phyloP scores from a whole-genome alignment of 208 protist genomes.

The Leishmania aethiopica region DNA sequence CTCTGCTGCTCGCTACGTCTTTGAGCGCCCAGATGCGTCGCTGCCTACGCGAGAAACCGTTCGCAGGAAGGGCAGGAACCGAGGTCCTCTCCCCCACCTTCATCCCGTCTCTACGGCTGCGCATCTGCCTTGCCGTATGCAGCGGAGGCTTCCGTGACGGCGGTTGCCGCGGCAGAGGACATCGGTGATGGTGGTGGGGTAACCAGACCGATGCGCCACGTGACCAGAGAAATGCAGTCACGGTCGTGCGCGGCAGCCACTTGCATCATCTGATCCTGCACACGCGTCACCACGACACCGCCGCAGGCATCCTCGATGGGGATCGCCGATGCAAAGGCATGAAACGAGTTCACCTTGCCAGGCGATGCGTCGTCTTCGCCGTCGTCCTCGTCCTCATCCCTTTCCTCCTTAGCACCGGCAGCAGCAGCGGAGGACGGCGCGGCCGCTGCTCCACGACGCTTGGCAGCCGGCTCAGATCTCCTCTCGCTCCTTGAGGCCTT shows the following conservation, averaged over 20 bases:
- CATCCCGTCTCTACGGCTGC: background rate
- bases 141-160: background rate
- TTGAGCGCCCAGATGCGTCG: background rate
- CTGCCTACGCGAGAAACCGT: background rate
- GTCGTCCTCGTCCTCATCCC: background rate
- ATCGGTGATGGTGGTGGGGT: background rate
- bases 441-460: background rate
- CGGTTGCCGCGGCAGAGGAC: background rate
- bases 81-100: background rate
- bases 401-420: background rate
- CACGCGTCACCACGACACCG: conserved; percentile 39
- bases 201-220: conserved; percentile 31
- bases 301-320: conserved; percentile 33
- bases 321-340: conserved; percentile 15
- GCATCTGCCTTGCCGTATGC: background rate
- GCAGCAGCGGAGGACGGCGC: background rate
- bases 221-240: conserved; percentile 48
- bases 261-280: conserved; percentile 28
- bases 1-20: background rate
- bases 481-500: background rate
- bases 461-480: background rate
- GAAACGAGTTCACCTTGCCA: background rate
- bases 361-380: background rate
- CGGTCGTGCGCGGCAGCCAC: conserved; percentile 47
- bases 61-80: background rate